phyloP scores from a whole-genome alignment of 345 rosid species.

The Hibiscus trionum region DNA sequence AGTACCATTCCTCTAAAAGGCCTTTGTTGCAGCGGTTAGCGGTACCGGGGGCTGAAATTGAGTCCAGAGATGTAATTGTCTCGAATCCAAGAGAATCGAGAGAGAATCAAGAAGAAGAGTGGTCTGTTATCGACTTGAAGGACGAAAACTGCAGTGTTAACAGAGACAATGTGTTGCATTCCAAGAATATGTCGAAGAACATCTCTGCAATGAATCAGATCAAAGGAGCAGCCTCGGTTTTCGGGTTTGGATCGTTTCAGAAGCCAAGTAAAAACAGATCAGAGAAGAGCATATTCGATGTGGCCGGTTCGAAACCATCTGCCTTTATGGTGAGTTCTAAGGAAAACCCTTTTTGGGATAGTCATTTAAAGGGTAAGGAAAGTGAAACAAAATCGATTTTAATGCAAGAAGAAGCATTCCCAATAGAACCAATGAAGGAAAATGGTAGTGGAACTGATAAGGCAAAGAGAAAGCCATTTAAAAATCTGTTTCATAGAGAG shows the following conservation, averaged over 20 bases:
- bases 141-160: slow-evolving; percentile 35
- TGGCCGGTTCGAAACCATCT: slow-evolving; percentile 15
- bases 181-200: slow-evolving; percentile 34
- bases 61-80: slow-evolving; percentile 42
- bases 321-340: slow-evolving; percentile 10
- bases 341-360: slow-evolving; percentile 43
- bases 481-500: slow-evolving; percentile 35
- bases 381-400: slow-evolving; percentile 44
- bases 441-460: slow-evolving; percentile 20
- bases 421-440: slow-evolving; percentile 23
- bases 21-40: slow-evolving; percentile 65
- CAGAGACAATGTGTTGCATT: slow-evolving; percentile 21
- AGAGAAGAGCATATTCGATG: slow-evolving; percentile 46
- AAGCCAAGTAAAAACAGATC: slow-evolving; percentile 31
- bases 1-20: slow-evolving; percentile 69
- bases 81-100: slow-evolving; percentile 23
- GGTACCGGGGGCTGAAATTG: slow-evolving; percentile 66
- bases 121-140: slow-evolving; percentile 64
- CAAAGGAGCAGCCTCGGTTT: slow-evolving; percentile 56
- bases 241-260: slow-evolving; percentile 37
- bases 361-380: slow-evolving; percentile 25
- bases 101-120: slow-evolving; percentile 47
- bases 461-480: slow-evolving; percentile 47
- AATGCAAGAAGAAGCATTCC: slow-evolving; percentile 34
- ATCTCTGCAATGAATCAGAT: slow-evolving; percentile 43